Evolutionary conservation across 768 basidiomycete species (phyloP).

Genomic region (Gloeostereum incarnatum): DNA sequence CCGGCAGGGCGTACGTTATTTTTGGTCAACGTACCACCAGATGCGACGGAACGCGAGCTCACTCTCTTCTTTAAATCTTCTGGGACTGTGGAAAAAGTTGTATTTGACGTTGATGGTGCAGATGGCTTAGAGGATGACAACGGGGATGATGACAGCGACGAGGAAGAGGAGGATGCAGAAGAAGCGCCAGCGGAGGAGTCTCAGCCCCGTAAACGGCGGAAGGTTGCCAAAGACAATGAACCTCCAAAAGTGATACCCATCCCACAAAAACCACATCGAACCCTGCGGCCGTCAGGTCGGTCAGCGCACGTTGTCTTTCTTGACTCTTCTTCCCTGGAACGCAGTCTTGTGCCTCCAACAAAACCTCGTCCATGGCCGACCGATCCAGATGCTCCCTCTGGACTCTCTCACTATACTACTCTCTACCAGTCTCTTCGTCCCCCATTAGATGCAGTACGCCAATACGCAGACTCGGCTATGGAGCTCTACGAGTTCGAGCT

Average conservation of each 20-base stretch:
- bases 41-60: slow-evolving; percentile 77
- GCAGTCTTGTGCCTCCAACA: slow-evolving; percentile 44
- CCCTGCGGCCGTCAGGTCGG: slow-evolving; percentile 50
- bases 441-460: slow-evolving; percentile 59
- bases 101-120: slow-evolving; percentile 44
- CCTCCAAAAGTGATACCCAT: slow-evolving; percentile 53
- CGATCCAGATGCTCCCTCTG: slow-evolving; percentile 48
- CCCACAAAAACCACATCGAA: slow-evolving; percentile 43
- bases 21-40: slow-evolving; percentile 82
- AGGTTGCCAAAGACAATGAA: slow-evolving; percentile 18
- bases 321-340: slow-evolving; percentile 61
- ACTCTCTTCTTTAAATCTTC: slow-evolving; percentile 65
- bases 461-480: slow-evolving; percentile 76
- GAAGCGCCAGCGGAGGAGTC: slow-evolving; percentile 11
- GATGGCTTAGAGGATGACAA: slow-evolving; percentile 27
- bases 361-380: slow-evolving; percentile 59
- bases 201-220: slow-evolving; percentile 30
- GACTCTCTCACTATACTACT: slow-evolving; percentile 63
- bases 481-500: slow-evolving; percentile 68
- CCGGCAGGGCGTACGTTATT: slow-evolving; percentile 72
- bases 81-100: slow-evolving; percentile 70
- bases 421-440: slow-evolving; percentile 65
- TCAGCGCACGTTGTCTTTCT: slow-evolving; percentile 67
- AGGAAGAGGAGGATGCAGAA: slow-evolving; percentile 21
- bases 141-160: slow-evolving; percentile 30